Base-by-base conservation (phyloP, 306 rosid species). In the Citrullus mucosospermus region DNA sequence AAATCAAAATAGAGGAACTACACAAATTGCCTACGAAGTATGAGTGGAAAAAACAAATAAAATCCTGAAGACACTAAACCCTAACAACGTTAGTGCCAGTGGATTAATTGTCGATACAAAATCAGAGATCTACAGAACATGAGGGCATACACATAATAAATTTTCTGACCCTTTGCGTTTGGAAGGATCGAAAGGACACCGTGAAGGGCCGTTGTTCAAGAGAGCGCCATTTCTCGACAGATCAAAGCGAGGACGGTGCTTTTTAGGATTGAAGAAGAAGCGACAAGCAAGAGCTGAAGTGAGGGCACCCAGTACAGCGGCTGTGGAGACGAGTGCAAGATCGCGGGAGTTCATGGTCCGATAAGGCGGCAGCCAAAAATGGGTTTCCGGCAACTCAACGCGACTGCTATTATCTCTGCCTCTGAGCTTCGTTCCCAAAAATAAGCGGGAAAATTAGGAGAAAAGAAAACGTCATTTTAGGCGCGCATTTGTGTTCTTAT, bases 131-230 rank as follows among this genome's bases (percentile, higher is more conserved):
- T 58, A 50, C 2, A 20, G 28, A 25, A 76, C 30, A 30, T 13
- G 59, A 15, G 28, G 14, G 15, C 12, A 34, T 6, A 36, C 43
- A 3, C 46, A 9, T 39, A 30, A 55, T 11, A 38, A 55, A 46
- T 72, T 66, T 20, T 9, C 13, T 50, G 30, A 95, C 97, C 88
- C 91, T 62, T 82, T 39, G 55, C 98, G 91, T 83, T 89, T 95
- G 80, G 97, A 87, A 75, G 97, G 91, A 79, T 95, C 91, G 13
- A 88, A 91, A 55, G 93, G 96, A 78, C 87, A 88, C 12, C 6
- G 84, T 17, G 90, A 46, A 50, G 86, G 72, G n/a, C 46, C 15
- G 2, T 87, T 87, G 57, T 78, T 62, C 6, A 80, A 68, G 18
- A 81, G 82, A 76, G 55, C 62, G 55, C 83, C 93, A 84, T 86